Conservation (phyloP, 768 basidiomycete species). For the Mycena metata region DNA sequence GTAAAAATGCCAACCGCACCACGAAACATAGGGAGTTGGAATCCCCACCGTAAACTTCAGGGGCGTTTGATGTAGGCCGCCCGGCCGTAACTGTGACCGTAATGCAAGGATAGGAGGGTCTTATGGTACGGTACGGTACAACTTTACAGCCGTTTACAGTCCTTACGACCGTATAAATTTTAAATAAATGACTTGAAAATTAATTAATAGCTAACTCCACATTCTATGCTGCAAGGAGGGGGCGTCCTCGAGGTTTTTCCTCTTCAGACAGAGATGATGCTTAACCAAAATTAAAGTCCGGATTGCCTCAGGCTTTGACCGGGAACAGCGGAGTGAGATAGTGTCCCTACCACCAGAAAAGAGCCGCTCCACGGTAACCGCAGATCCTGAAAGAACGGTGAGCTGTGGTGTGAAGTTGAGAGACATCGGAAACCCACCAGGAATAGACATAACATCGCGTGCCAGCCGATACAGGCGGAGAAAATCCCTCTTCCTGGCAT, state of each 20-base stretch:
- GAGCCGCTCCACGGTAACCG: background rate
- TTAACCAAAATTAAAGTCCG: background rate
- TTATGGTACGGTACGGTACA: background rate
- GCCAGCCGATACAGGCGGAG: conserved; percentile 1
- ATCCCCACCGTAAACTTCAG: background rate
- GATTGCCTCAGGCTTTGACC: background rate
- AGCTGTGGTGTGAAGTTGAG: background rate
- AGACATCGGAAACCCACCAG: conserved; percentile 1
- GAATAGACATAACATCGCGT: conserved; percentile 5
- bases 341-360: too few relatives aligned
- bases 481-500: too few relatives aligned
- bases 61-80: background rate
- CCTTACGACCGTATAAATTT: background rate
- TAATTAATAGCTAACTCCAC: background rate
- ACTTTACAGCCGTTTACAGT: background rate
- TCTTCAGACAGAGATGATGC: too few relatives aligned
- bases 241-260: background rate
- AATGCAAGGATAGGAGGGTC: background rate
- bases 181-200: too few relatives aligned
- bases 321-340: too few relatives aligned
- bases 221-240: background rate
- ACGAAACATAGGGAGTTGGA: too few relatives aligned
- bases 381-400: background rate
- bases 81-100: background rate
- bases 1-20: too few relatives aligned